Conservation (phyloP, 768 basidiomycete genomes). For the Mycena venus region DNA sequence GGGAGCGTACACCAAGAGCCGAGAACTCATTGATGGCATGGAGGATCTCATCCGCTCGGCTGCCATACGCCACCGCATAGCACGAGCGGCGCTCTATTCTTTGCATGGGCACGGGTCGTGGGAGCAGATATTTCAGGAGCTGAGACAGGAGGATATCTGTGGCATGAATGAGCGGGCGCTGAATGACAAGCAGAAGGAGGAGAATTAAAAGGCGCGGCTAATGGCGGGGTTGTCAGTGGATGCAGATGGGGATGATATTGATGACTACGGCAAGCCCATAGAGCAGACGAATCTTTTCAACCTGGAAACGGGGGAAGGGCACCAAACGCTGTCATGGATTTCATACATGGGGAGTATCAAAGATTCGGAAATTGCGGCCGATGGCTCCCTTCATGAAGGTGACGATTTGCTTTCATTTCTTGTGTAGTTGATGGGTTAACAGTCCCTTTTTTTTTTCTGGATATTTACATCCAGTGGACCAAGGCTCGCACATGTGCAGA, state of each 20-base stretch:
- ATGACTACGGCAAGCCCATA: background rate
- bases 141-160: constrained; percentile 23
- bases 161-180: constrained; percentile 22
- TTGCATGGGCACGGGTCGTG: constrained; percentile 29
- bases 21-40: constrained; percentile 27
- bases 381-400: no score
- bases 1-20: constrained; percentile 28
- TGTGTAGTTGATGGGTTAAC: no score
- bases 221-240: constrained; percentile 11
- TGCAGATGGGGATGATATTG: background rate
- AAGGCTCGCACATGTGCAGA: no score
- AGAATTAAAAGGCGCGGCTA: background rate
- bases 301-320: no score
- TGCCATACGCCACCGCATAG: background rate
- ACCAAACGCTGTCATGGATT: no score
- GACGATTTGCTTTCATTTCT: no score
- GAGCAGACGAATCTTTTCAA: background rate
- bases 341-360: no score
- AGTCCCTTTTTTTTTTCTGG: no score
- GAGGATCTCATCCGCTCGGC: constrained; percentile 12
- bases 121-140: constrained; percentile 15
- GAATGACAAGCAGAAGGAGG: constrained; percentile 33
- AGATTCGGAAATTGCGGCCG: no score
- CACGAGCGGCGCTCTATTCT: constrained; percentile 8
- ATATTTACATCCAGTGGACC: no score